phyloP scores from a whole-genome alignment of 2,329 filamentous ascomycete species.

The Aureobasidium sp. region DNA sequence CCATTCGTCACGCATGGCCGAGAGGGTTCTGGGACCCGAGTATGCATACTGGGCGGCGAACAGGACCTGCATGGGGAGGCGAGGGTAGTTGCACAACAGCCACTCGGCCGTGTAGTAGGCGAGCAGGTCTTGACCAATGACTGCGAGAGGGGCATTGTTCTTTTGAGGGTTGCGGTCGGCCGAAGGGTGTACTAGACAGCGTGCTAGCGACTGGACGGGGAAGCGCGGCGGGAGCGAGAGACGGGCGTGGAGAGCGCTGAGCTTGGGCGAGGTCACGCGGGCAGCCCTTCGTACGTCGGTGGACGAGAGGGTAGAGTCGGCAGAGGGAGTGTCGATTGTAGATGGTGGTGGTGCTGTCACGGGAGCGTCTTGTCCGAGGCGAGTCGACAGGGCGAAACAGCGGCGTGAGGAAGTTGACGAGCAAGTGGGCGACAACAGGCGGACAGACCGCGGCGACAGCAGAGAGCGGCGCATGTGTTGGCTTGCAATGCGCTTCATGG shows the following conservation, averaged over 20 bases:
- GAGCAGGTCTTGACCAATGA: constrained; percentile 73
- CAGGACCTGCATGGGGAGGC: constrained; percentile 79
- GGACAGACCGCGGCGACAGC: background rate
- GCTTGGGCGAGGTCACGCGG: constrained; percentile 63
- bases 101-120: constrained; percentile 85
- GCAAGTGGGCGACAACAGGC: background rate
- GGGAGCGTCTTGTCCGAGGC: constrained; percentile 2
- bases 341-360: background rate
- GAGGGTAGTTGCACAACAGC: constrained; percentile 81
- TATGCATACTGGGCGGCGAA: constrained; percentile 82
- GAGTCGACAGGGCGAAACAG: background rate
- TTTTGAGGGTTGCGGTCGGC: constrained; percentile 72
- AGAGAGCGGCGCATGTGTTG: constrained; percentile 6
- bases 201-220: constrained; percentile 76
- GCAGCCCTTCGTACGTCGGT: background rate
- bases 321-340: background rate
- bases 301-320: background rate
- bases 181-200: constrained; percentile 75
- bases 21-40: constrained; percentile 64
- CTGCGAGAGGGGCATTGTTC: constrained; percentile 81
- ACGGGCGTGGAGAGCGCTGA: constrained; percentile 85
- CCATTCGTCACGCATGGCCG: constrained; percentile 73
- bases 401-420: background rate
- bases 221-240: constrained; percentile 73
- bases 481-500: constrained; percentile 1